Evolutionary conservation across 2,329 filamentous ascomycete species (phyloP).

Genomic region (Epichloe baconii): DNA sequence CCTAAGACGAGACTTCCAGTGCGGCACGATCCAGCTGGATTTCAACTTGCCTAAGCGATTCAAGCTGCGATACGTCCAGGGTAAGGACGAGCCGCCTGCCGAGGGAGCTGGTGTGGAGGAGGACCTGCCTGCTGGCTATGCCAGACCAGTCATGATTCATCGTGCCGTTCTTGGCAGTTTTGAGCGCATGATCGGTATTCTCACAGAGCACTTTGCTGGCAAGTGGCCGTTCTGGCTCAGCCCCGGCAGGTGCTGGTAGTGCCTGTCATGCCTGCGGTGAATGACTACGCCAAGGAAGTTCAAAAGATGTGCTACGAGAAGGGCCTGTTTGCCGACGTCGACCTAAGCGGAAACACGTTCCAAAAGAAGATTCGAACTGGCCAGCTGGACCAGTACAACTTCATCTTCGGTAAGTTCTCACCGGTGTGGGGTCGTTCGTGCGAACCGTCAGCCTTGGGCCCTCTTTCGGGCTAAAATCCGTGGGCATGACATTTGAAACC

Average conservation of each 20-base stretch:
- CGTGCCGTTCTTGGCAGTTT: conserved; percentile 66
- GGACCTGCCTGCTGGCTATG: conserved; percentile 53
- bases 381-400: conserved; percentile 73
- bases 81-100: conserved; percentile 29
- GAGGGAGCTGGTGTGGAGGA: conserved; percentile 30
- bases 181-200: conserved; percentile 55
- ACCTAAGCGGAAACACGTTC: conserved; percentile 57
- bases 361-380: conserved; percentile 82
- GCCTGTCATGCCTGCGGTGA: conserved; percentile 61
- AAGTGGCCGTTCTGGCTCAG: conserved; percentile 87
- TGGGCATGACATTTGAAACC: not conserved
- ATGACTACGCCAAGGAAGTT: conserved; percentile 66
- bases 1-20: conserved; percentile 50
- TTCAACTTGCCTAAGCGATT: conserved; percentile 54
- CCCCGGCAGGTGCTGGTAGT: conserved; percentile 55
- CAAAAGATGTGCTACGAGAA: conserved; percentile 53
- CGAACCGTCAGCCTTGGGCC: not conserved
- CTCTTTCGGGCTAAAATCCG: not conserved
- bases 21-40: conserved; percentile 81
- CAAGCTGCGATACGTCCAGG: conserved; percentile 36
- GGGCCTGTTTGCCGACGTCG: conserved; percentile 52
- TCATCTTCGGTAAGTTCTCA: conserved; percentile 51
- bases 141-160: conserved; percentile 77
- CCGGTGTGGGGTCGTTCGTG: not conserved
- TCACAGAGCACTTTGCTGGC: conserved; percentile 73